Evolutionary conservation across 345 rosid genomes (phyloP).

Genomic region (Moricandia arvensis): DNA sequence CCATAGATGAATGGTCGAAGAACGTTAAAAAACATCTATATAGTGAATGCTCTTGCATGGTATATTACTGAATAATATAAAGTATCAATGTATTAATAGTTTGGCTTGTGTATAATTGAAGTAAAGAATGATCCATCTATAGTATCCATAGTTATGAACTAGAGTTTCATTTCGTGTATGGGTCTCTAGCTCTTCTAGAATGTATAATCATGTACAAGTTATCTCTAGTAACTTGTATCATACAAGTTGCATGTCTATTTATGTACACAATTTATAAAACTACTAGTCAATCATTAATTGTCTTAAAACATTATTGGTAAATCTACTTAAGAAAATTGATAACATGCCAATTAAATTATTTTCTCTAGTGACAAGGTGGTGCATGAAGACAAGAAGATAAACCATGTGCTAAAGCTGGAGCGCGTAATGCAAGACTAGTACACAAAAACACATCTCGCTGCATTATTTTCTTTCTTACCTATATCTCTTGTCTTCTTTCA

Average conservation of each 20-base stretch:
- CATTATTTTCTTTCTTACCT: constrained; percentile 22
- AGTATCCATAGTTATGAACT: neutral
- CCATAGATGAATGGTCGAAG: neutral
- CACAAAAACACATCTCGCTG: constrained; percentile 31
- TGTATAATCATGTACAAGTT: neutral
- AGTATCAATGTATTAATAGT: neutral
- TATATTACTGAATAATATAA: neutral
- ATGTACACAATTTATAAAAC: neutral
- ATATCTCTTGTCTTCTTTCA: constrained; percentile 28
- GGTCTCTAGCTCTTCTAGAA: neutral
- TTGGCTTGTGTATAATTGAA: neutral
- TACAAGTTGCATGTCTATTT: neutral
- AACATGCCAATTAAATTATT: neutral
- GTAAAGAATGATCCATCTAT: neutral
- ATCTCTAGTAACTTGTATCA: neutral
- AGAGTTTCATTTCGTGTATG: neutral
- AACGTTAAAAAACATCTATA: neutral
- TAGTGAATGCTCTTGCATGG: neutral
- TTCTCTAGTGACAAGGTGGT: neutral
- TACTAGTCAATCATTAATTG: too few relatives aligned
- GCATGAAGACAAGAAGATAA: constrained; percentile 22
- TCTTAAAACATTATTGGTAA: neutral
- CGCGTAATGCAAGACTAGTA: constrained; percentile 23
- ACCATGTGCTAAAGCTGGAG: constrained; percentile 17
- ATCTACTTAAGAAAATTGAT: neutral